These are phyloP conservation scores for Pseudocercospora vitis DNA, from an alignment of 2,329 filamentous ascomycete genomes.

Conservation along the genomic window DNA sequence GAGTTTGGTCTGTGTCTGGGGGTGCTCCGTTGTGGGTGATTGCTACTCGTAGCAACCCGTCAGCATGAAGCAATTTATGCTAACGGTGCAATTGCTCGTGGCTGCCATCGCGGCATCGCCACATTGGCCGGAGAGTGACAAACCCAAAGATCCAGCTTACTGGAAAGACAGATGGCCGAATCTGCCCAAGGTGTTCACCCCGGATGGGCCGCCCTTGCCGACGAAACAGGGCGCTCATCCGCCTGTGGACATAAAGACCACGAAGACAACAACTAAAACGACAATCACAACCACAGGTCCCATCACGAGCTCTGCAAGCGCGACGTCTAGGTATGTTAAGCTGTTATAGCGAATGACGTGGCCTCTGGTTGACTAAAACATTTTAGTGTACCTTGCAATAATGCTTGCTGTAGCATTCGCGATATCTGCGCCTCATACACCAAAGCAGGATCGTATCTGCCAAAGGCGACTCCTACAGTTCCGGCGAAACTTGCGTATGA, in stretches of 20 bases:
- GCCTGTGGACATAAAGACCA: not conserved
- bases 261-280: not conserved
- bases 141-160: not conserved
- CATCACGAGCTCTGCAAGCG: too few species aligned
- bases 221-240: slow-evolving; percentile 2
- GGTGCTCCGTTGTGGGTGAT: too few species aligned
- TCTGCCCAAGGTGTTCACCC: not conserved
- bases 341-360: not conserved
- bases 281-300: not conserved
- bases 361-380: not conserved
- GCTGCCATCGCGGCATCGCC: not conserved
- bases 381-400: not conserved
- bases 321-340: not conserved
- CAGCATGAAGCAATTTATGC: not conserved
- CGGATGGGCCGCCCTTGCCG: not conserved
- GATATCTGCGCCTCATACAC: not conserved
- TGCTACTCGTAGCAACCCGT: too few species aligned
- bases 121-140: not conserved
- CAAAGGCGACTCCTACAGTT: slow-evolving; percentile 40
- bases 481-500: slow-evolving; percentile 48
- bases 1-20: not conserved
- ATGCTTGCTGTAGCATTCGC: slow-evolving; percentile 3
- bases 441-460: not conserved
- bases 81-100: not conserved
- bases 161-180: slow-evolving; percentile 1